Evolutionary conservation across 345 rosid species (phyloP), one percentile per base, ranked within the genome.

Genomic region (Populus ilicifolia): DNA sequence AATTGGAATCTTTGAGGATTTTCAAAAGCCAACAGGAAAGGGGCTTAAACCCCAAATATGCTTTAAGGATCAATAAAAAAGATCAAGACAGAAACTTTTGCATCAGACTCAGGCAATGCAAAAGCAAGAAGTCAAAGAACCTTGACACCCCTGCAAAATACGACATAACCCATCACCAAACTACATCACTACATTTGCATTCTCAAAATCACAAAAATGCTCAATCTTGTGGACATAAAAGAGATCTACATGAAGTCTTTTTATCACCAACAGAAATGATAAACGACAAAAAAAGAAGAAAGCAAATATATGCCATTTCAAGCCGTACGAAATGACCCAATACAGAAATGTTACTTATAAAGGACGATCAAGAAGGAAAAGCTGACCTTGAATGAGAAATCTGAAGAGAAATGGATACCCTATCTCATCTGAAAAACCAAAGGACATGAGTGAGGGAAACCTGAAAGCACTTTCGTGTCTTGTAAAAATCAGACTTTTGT

Each of bases 101-200:
- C 44, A 38, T 10, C 71, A 38, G 21, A 38, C 33, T 36, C 46
- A 20, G 71, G 44, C 21, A 71, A 52, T 48, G 74, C 61, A 71
- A 20, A 48, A 25, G 11, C 13, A 59, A 59, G 29, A 59, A 59
- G 29, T 59, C 64, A 59, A 74, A 62, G 69, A 44, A 41, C 54
- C 39, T 20, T 13, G 41, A 25, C 67, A 43, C 5, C 77, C 76
- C 77, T 74, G 77, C 61, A 63, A 2, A 74, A 62, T 59, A 43
- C 20, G 17, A 63, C 54, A 25, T 38, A 8, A 62, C 59, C 23
- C 59, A 43, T 44, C 48, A 10, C 33, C 38, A 74, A 38, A 74
- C 30, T 43, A 74, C 33, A 61, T 44, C 35, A 9, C n/a, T 1
- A 36, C 43, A 8, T 39, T 29, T 41, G 23, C 72, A 69, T 69